Conservation (phyloP, 2,329 filamentous ascomycete genomes). For the Aspergillus pseudonomiae region DNA sequence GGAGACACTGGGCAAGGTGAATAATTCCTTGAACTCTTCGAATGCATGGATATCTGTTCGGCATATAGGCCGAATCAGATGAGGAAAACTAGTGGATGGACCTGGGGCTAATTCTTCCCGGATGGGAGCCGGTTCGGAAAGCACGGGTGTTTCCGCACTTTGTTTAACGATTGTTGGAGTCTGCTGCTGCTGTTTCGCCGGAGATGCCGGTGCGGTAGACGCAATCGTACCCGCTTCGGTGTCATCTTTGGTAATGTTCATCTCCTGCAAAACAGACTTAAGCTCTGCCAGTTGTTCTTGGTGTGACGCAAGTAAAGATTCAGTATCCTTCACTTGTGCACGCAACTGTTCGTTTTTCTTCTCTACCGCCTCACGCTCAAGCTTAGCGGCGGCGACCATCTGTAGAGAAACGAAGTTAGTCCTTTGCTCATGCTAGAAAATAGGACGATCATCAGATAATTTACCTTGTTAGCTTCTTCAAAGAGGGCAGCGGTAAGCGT, state of each 20-base stretch:
- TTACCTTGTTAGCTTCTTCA: constrained; percentile 88
- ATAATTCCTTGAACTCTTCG: constrained; percentile 80
- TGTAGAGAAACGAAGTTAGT: constrained; percentile 29
- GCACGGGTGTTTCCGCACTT: constrained; percentile 63
- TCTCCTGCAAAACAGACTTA: constrained; percentile 88
- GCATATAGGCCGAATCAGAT: constrained; percentile 80
- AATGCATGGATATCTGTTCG: constrained; percentile 80
- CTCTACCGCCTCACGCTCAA: constrained; percentile 77
- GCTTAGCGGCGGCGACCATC: constrained; percentile 91
- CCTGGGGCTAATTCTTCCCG: constrained; percentile 61
- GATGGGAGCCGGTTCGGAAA: constrained; percentile 53
- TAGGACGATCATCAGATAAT: neutral
- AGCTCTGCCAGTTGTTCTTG: constrained; percentile 91
- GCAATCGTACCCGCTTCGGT: constrained; percentile 67
- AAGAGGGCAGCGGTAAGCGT: constrained; percentile 90
- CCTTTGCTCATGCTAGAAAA: too few relatives aligned
- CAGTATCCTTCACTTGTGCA: constrained; percentile 82
- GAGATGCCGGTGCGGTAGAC: constrained; percentile 76
- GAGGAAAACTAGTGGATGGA: constrained; percentile 73
- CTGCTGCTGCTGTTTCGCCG: constrained; percentile 60
- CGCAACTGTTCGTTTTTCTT: constrained; percentile 87
- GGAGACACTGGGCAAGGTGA: constrained; percentile 67
- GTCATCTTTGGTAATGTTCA: constrained; percentile 73
- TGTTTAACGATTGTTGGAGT: constrained; percentile 56
- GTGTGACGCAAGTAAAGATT: constrained; percentile 81